These are phyloP conservation scores for Liquidambar formosana DNA, from an alignment of 164 flowering plant species.

Conservation along the genomic window DNA sequence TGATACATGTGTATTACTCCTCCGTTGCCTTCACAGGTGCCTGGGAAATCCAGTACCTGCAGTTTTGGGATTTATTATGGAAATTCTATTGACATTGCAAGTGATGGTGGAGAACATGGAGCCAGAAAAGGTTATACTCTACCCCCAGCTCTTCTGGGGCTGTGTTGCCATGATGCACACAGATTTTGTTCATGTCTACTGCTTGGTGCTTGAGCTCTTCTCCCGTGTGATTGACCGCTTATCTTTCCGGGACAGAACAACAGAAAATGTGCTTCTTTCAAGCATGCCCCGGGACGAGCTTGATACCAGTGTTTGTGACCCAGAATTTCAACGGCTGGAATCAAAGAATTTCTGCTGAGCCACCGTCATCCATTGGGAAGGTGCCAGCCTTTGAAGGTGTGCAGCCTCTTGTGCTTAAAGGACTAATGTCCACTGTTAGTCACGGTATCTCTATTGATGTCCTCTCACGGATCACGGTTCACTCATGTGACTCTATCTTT, in stretches of 20 bases:
- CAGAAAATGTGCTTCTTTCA: conserved; percentile 94
- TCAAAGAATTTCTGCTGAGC: conserved; percentile 54
- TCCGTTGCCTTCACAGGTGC: conserved; percentile 93
- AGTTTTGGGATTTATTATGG: conserved; percentile 92
- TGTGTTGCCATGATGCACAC: conserved; percentile 99
- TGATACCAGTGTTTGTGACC: conserved; percentile 47
- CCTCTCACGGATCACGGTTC: conserved; percentile 83
- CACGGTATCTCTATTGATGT: conserved; percentile 89
- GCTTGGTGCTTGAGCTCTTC: conserved; percentile 96
- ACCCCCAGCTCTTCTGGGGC: conserved; percentile 99
- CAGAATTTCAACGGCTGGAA: conserved; percentile 62
- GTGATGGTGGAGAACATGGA: conserved; percentile 99
- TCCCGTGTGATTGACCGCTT: conserved; percentile 86
- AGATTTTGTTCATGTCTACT: conserved; percentile 93
- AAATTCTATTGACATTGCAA: conserved; percentile 86
- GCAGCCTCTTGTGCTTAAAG: conserved; percentile 97
- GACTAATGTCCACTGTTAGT: conserved; percentile 88
- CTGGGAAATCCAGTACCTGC: conserved; percentile 86
- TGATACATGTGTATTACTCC: conserved; percentile 90
- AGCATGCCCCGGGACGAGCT: conserved; percentile 98
- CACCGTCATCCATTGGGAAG: conserved; percentile 50
- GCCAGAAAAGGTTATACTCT: conserved; percentile 95
- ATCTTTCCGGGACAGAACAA: conserved; percentile 85
- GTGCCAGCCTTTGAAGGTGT: conserved; percentile 93
- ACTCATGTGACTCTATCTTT: conserved; percentile 92